Conservation (phyloP, 108 stramenopile species). For the Mediolabrus comicus region DNA sequence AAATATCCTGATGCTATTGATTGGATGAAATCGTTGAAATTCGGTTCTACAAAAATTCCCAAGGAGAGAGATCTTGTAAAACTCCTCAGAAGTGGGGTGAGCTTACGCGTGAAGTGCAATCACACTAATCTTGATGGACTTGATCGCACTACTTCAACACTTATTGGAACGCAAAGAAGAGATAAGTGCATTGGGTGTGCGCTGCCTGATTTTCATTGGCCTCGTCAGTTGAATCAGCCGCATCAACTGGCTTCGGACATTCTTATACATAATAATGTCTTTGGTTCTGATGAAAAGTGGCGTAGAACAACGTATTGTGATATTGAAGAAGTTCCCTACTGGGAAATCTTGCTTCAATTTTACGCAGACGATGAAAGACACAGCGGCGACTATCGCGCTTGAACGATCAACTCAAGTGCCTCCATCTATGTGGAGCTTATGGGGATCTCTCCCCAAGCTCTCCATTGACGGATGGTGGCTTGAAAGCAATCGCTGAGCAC, state of each 20-base stretch:
- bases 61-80: slow-evolving; percentile 6
- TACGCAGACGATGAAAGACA: background rate
- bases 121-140: slow-evolving; percentile 8
- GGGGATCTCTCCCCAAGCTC: background rate
- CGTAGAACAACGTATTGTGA: slow-evolving; percentile 7
- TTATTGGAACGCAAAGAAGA: slow-evolving; percentile 17
- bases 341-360: slow-evolving; percentile 20
- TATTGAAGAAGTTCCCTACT: slow-evolving; percentile 14
- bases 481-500: background rate
- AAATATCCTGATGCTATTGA: background rate
- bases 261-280: slow-evolving; percentile 18
- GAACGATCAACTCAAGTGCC: background rate
- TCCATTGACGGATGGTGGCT: background rate
- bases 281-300: slow-evolving; percentile 5
- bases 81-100: slow-evolving; percentile 9
- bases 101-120: slow-evolving; percentile 2
- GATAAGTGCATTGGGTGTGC: slow-evolving; percentile 14
- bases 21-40: slow-evolving; percentile 15
- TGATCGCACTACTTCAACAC: background rate
- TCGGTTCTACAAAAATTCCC: background rate
- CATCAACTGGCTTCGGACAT: slow-evolving; percentile 9
- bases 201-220: slow-evolving; percentile 5
- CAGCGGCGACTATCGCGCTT: background rate
- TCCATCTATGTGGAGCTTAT: slow-evolving; percentile 5
- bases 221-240: slow-evolving; percentile 13